Evolutionary conservation across 805 yeast genomes (phyloP).

Genomic region (Monosporozyma siamensis): DNA sequence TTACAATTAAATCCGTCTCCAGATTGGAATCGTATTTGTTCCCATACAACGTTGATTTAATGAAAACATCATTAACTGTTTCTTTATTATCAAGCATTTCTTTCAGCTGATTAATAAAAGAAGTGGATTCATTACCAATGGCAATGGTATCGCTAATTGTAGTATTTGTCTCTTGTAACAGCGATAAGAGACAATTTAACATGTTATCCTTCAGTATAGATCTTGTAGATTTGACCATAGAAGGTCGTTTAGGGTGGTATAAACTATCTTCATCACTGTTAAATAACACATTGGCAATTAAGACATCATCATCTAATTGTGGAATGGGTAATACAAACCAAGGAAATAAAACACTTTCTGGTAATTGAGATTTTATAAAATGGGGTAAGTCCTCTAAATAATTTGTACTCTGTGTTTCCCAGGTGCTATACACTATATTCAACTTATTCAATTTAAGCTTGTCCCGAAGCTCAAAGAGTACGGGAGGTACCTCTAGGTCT

Average conservation of each 20-base stretch:
- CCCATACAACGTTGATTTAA: constrained; percentile 26
- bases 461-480: constrained; percentile 1
- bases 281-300: constrained; percentile 16
- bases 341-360: constrained; percentile 7
- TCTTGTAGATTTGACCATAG: constrained; percentile 21
- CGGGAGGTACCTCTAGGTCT: constrained; percentile 15
- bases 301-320: constrained; percentile 21
- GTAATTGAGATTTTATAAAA: constrained; percentile 18
- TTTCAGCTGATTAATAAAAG: constrained; percentile 13
- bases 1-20: constrained; percentile 61
- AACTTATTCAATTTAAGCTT: neutral
- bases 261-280: constrained; percentile 21
- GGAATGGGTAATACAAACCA: constrained; percentile 24
- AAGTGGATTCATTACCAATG: constrained; percentile 20
- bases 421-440: constrained; percentile 3
- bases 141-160: constrained; percentile 20
- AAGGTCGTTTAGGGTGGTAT: constrained; percentile 16
- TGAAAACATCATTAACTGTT: constrained; percentile 13
- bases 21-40: constrained; percentile 34
- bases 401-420: constrained; percentile 1
- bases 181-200: constrained; percentile 16
- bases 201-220: constrained; percentile 22
- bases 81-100: constrained; percentile 10
- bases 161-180: constrained; percentile 18
- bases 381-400: constrained; percentile 13